Percentiles rank a stretch among this genome's conserved stretches.
Conservation (phyloP, 768 basidiomycete genomes). For the Amanita muscaria region DNA sequence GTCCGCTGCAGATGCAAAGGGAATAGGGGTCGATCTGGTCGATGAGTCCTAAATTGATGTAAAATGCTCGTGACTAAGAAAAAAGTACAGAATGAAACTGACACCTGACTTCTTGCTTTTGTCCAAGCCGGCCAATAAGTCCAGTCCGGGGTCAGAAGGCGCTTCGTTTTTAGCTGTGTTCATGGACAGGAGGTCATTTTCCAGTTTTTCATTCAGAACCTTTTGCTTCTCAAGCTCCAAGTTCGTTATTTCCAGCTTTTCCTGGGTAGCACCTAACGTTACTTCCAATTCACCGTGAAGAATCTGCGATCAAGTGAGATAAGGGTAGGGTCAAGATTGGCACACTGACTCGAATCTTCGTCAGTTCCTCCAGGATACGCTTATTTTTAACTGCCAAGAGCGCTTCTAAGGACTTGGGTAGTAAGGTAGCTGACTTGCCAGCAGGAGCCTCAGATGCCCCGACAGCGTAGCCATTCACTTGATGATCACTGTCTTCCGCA, state of each 20-base stretch:
- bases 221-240: conserved; percentile 72
- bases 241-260: conserved; percentile 48
- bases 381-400: conserved; percentile 93
- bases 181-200: conserved; percentile 81
- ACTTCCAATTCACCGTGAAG: conserved; percentile 75
- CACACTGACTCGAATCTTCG: conserved; percentile 68
- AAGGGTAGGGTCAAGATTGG: not conserved
- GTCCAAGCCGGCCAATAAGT: conserved; percentile 66
- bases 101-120: conserved; percentile 49
- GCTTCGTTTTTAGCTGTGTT: conserved; percentile 46
- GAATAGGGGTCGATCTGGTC: conserved; percentile 53
- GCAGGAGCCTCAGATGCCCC: conserved; percentile 76
- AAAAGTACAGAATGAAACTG: conserved; percentile 13
- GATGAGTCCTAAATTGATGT: conserved; percentile 20
- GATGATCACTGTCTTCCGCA: conserved; percentile 46
- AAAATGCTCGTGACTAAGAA: not conserved
- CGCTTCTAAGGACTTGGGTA: conserved; percentile 79
- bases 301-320: conserved; percentile 39
- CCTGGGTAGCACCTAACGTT: conserved; percentile 47
- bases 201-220: conserved; percentile 79
- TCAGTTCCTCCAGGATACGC: conserved; percentile 84
- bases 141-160: conserved; percentile 30
- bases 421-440: conserved; percentile 66
- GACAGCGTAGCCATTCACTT: conserved; percentile 32
- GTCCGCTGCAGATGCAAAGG: conserved; percentile 70